phyloP scores from a whole-genome alignment of 1,284 basidiomycete species.

The Boletus smithii region DNA sequence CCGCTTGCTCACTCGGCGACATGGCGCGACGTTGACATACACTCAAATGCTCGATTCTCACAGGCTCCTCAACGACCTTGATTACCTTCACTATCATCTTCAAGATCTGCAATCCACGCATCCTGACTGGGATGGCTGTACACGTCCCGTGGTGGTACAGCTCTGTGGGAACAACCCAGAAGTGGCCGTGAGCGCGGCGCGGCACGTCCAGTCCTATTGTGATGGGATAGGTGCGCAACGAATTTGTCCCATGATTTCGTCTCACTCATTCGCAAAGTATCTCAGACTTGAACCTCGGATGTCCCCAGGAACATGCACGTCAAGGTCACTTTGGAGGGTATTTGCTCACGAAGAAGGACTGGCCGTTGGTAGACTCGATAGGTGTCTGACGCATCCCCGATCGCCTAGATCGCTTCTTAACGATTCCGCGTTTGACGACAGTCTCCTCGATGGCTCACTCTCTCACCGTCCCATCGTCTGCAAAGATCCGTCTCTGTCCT shows the following conservation, averaged over 20 bases:
- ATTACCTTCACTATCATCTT: constrained; percentile 59
- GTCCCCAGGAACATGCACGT: constrained; percentile 67
- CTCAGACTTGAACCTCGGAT: constrained; percentile 57
- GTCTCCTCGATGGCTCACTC: constrained; percentile 59
- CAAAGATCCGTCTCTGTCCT: constrained; percentile 59
- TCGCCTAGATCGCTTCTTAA: background rate
- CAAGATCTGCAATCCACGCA: constrained; percentile 44
- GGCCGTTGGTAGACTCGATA: constrained; percentile 61
- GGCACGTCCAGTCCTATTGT: constrained; percentile 53
- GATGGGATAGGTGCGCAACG: constrained; percentile 59
- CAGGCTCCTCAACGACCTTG: constrained; percentile 52
- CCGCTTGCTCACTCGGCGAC: constrained; percentile 50
- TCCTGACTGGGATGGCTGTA: constrained; percentile 22
- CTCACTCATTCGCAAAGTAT: constrained; percentile 11
- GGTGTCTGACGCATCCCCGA: constrained; percentile 37
- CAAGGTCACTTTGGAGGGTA: constrained; percentile 73
- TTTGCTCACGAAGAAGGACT: constrained; percentile 64
- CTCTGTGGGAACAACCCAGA: constrained; percentile 67
- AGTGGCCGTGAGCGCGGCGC: constrained; percentile 53
- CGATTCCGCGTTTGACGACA: constrained; percentile 1
- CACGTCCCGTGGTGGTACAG: constrained; percentile 62
- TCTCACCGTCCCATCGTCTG: constrained; percentile 58
- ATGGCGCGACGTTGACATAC: constrained; percentile 62
- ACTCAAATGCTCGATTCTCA: constrained; percentile 71
- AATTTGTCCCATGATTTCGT: background rate